Percentiles rank a stretch among this genome's conserved stretches.
Evolutionary conservation across 1,284 basidiomycete genomes (phyloP).

Genomic region (Waitea zeae): DNA sequence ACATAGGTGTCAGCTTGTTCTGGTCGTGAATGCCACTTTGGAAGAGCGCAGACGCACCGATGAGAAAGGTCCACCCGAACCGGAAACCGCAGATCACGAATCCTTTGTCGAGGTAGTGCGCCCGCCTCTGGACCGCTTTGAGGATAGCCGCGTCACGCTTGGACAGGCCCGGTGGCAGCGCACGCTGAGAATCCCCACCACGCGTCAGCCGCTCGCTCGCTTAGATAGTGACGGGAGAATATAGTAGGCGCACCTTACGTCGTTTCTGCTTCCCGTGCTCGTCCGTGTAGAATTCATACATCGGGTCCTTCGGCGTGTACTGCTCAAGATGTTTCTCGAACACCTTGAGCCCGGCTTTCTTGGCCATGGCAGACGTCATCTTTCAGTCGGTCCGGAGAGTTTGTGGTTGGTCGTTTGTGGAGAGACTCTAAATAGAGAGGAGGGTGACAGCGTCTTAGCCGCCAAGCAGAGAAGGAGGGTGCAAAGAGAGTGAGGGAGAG

Average conservation of each 20-base stretch:
- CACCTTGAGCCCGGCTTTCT: constrained; percentile 35
- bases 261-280: constrained; percentile 48
- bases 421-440: no score
- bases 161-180: constrained; percentile 64
- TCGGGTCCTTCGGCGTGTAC: constrained; percentile 59
- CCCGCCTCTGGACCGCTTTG: constrained; percentile 58
- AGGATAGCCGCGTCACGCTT: constrained; percentile 64
- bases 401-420: no score
- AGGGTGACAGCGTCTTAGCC: no score
- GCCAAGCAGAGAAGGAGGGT: no score
- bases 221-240: no score
- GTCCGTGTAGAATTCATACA: constrained; percentile 64
- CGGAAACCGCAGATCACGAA: constrained; percentile 71
- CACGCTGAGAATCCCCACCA: no score
- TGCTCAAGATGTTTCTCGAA: constrained; percentile 44
- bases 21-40: not conserved
- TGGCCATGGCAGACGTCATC: constrained; percentile 22
- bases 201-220: no score
- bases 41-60: constrained; percentile 24
- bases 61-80: constrained; percentile 78
- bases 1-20: not conserved
- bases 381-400: constrained; percentile 1
- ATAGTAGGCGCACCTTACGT: constrained; percentile 38
- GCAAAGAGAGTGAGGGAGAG: no score
- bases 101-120: constrained; percentile 86